Base-by-base conservation (phyloP, 2,329 filamentous ascomycete species). In the Stemphylium beticola region DNA sequence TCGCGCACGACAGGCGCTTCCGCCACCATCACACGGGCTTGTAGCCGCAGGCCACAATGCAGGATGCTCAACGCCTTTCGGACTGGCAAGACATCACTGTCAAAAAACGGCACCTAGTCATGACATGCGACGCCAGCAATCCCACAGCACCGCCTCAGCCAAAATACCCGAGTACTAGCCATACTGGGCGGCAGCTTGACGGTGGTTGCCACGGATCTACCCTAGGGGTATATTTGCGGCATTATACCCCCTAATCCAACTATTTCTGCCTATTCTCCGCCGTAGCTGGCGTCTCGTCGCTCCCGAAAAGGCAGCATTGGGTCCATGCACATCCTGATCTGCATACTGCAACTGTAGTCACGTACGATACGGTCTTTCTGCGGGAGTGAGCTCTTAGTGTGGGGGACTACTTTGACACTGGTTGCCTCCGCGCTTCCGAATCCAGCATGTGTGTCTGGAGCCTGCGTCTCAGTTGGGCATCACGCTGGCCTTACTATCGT, bases 291-390 rank as follows among this genome's bases (percentile, higher is more conserved):
- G 49, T 37, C 51, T 49, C 24, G 42, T 55, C 56, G 52, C 57
- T 58, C 51, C 22, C 15, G 38, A 40, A 39, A 18, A 44, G 41
- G 43, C 48, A 54, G 53, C 44, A 41, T 49, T 53, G 54, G 57
- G 48, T 52, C 49, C 18, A 52, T 49, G 46, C 53, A 39, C 44
- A 24, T 24, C 40, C 38, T 53, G 53, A 53, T 49, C 60, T 36
- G 56, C 52, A 55, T 49, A 48, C 64, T 61, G 64, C 57, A 59
- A 60, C 62, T 55, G 43, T 53, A 49, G 61, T 67, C 63, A 61
- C 65, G 64, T 58, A 55, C 51, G 50, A 48, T 56, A 56, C 45
- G 59, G 36, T 48, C 39, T 56, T 59, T 63, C 60, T 66, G 65
- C 62, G 66, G 61, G 57, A 45, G 58, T 43, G 50, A 50, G 51